Percentiles rank a stretch among this genome's conserved stretches.
Conservation (phyloP, 192 early-diverging fungal species). For the Coemansia umbellata region DNA sequence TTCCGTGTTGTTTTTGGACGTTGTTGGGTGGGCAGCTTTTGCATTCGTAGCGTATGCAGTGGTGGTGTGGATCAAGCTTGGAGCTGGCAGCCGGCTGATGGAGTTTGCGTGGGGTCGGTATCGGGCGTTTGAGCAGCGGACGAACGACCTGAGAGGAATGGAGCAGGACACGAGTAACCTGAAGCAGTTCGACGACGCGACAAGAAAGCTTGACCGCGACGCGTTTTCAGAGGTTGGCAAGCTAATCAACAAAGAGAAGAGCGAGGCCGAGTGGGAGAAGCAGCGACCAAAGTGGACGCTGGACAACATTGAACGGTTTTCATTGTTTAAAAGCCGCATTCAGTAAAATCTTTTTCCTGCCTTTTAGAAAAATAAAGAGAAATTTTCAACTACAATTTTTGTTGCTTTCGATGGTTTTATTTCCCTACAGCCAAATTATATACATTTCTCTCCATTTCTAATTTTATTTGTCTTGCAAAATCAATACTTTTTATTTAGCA, state of each 20-base stretch:
- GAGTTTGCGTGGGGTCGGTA: conserved; percentile 66
- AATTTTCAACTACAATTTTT: too few species aligned
- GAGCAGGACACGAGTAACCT: conserved; percentile 7
- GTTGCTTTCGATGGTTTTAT: too few species aligned
- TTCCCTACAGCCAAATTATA: too few species aligned
- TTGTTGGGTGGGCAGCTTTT: conserved; percentile 35
- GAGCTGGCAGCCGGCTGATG: conserved; percentile 73
- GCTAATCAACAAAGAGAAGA: conserved; percentile 30
- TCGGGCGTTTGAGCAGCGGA: conserved; percentile 51
- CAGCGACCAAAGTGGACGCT: conserved; percentile 60
- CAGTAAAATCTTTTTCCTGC: too few species aligned
- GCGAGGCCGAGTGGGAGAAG: conserved; percentile 51
- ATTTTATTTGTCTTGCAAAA: background rate
- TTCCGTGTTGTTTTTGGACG: conserved; percentile 34
- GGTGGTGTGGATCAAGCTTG: conserved; percentile 66
- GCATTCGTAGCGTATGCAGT: conserved; percentile 54
- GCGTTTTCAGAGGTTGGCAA: conserved; percentile 34
- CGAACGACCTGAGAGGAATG: conserved; percentile 5
- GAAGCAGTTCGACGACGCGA: conserved; percentile 41
- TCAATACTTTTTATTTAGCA: too few species aligned
- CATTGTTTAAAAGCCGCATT: conserved; percentile 86
- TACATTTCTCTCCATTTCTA: too few species aligned
- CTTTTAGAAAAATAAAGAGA: too few species aligned
- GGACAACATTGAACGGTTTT: conserved; percentile 87
- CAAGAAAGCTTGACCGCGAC: conserved; percentile 50